phyloP scores from a whole-genome alignment of 768 basidiomycete species.

The Trichaptum fuscoviolaceum region DNA sequence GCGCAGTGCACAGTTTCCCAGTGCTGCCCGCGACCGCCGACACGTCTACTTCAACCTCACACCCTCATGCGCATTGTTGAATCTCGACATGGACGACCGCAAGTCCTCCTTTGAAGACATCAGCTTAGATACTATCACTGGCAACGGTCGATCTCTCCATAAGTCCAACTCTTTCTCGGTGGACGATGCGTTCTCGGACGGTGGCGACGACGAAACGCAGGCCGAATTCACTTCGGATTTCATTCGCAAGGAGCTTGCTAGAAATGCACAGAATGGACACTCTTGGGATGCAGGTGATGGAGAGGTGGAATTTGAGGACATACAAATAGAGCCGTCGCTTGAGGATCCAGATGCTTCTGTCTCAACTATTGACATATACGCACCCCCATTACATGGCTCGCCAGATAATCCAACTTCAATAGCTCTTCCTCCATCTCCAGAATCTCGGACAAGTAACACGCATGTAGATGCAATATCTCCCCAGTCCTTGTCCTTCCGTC shows the following conservation, averaged over 20 bases:
- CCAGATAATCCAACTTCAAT: slow-evolving; percentile 1
- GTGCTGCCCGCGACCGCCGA: slow-evolving; percentile 20
- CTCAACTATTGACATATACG: slow-evolving; percentile 55
- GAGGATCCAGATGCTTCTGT: slow-evolving; percentile 40
- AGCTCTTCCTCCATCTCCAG: slow-evolving; percentile 8
- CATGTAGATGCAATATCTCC: background rate
- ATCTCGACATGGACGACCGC: background rate
- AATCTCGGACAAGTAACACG: background rate
- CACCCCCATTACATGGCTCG: slow-evolving; percentile 16
- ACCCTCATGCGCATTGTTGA: background rate
- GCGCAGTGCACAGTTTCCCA: slow-evolving; percentile 27
- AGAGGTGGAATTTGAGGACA: slow-evolving; percentile 25
- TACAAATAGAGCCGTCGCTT: slow-evolving; percentile 26
- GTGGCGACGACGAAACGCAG: slow-evolving; percentile 41
- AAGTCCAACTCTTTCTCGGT: background rate
- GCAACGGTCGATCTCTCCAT: background rate
- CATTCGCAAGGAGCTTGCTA: slow-evolving; percentile 59
- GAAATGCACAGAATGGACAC: slow-evolving; percentile 34
- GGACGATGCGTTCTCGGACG: slow-evolving; percentile 69
- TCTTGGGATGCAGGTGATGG: slow-evolving; percentile 27
- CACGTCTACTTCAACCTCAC: too few species aligned
- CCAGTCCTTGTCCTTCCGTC: background rate
- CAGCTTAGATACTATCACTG: background rate
- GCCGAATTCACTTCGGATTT: slow-evolving; percentile 54
- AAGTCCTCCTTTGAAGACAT: background rate